These are phyloP conservation scores for Fusarium subglutinans DNA, from an alignment of 2,329 filamentous ascomycete species.

Conservation along the genomic window DNA sequence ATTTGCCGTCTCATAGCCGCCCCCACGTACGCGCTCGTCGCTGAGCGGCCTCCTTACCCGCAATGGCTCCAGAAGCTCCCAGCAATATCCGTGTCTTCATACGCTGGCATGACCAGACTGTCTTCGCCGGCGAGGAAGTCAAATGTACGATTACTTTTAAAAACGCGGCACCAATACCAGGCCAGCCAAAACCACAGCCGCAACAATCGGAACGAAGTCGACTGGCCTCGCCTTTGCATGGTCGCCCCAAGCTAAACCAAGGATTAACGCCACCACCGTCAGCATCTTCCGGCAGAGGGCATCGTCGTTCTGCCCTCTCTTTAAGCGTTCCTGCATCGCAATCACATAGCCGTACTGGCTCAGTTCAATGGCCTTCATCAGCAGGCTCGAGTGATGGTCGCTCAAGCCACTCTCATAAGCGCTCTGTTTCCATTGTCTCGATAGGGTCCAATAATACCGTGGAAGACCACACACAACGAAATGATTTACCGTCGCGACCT, in stretches of 20 bases:
- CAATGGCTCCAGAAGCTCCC: slow-evolving; percentile 60
- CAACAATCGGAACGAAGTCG: slow-evolving; percentile 47
- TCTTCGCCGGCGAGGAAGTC: slow-evolving; percentile 96
- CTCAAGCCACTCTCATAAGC: slow-evolving; percentile 70
- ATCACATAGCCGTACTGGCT: slow-evolving; percentile 57
- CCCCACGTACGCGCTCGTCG: slow-evolving; percentile 42
- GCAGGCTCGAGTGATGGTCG: slow-evolving; percentile 44
- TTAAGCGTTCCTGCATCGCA: slow-evolving; percentile 62
- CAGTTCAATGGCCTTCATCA: slow-evolving; percentile 57
- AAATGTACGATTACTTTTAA: slow-evolving; percentile 97
- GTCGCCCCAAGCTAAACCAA: slow-evolving; percentile 53
- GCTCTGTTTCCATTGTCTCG: slow-evolving; percentile 85
- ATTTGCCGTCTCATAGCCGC: slow-evolving; percentile 40
- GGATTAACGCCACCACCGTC: slow-evolving; percentile 58
- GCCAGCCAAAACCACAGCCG: slow-evolving; percentile 43
- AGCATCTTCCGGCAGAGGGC: slow-evolving; percentile 59
- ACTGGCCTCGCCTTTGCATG: slow-evolving; percentile 55
- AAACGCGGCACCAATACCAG: slow-evolving; percentile 71
- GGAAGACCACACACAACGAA: slow-evolving; percentile 57
- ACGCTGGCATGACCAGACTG: slow-evolving; percentile 90
- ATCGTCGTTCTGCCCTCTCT: slow-evolving; percentile 72
- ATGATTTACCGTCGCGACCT: slow-evolving; percentile 53
- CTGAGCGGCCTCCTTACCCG: slow-evolving; percentile 45
- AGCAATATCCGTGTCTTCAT: slow-evolving; percentile 94
- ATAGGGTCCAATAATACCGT: slow-evolving; percentile 67